Conservation (phyloP, 2,329 filamentous ascomycete species). For the Colletotrichum sp. region DNA sequence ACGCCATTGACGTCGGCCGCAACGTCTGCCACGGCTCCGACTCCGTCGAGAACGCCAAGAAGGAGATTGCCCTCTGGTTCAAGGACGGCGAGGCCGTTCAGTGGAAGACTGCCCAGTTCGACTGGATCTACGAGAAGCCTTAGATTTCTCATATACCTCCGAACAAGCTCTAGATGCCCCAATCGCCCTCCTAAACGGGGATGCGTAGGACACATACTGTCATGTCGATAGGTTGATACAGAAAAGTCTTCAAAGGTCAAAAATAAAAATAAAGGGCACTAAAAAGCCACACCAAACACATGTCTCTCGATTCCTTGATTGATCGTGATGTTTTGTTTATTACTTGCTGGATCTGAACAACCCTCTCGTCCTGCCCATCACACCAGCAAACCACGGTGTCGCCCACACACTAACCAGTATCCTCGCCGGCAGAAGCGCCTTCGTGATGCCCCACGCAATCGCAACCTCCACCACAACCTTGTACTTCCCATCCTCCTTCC, state of each 20-base stretch:
- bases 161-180: neutral
- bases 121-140: slow-evolving; percentile 97
- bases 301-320: neutral
- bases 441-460: slow-evolving; percentile 89
- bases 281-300: neutral
- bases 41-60: slow-evolving; percentile 97
- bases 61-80: slow-evolving; percentile 99
- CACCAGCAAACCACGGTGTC: slow-evolving; percentile 88
- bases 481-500: slow-evolving; percentile 51
- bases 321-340: neutral
- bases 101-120: slow-evolving; percentile 84
- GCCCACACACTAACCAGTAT: slow-evolving; percentile 82
- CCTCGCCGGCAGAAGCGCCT: slow-evolving; percentile 78
- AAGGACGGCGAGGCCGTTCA: slow-evolving; percentile 80
- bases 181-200: neutral
- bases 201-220: neutral
- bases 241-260: slow-evolving; percentile 16
- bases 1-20: slow-evolving; percentile 80
- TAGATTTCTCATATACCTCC: slow-evolving; percentile 33
- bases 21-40: slow-evolving; percentile 99
- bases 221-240: slow-evolving; percentile 11
- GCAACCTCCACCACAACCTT: slow-evolving; percentile 73
- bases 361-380: slow-evolving; percentile 50
- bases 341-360: slow-evolving; percentile 32
- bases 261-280: slow-evolving; percentile 14